These are phyloP conservation scores for Mycena pura DNA, from an alignment of 768 basidiomycete species.

Conservation along the genomic window DNA sequence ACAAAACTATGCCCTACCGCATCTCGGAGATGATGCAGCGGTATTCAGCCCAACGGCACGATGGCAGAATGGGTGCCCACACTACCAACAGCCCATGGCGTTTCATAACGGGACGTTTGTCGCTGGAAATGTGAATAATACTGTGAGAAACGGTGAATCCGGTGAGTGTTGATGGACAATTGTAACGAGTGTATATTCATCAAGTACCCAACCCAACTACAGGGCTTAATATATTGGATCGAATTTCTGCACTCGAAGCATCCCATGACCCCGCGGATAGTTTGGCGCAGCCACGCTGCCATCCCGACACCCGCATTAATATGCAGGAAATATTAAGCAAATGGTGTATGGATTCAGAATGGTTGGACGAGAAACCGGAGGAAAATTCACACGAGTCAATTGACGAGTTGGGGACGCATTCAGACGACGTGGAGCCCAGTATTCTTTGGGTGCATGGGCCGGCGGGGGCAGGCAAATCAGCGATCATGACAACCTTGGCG, in stretches of 20 bases:
- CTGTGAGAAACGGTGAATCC: not conserved
- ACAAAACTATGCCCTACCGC: too few species aligned
- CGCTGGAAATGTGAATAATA: conserved; percentile 1
- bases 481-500: not conserved
- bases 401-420: too few species aligned
- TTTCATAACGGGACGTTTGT: conserved; percentile 1
- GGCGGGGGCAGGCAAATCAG: not conserved
- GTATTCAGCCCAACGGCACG: too few species aligned
- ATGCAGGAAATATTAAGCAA: not conserved
- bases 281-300: not conserved
- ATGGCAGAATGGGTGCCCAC: not conserved
- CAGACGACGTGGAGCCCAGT: too few species aligned
- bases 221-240: not conserved
- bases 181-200: too few species aligned
- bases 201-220: not conserved
- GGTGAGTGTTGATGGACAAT: not conserved
- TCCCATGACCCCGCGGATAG: conserved; percentile 1
- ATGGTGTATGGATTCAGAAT: not conserved
- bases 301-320: not conserved
- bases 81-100: not conserved
- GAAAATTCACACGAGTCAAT: too few species aligned
- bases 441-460: too few species aligned
- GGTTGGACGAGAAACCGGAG: too few species aligned
- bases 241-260: not conserved
- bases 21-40: too few species aligned